phyloP scores from a whole-genome alignment of 768 basidiomycete species.

The Suillus alpinus region DNA sequence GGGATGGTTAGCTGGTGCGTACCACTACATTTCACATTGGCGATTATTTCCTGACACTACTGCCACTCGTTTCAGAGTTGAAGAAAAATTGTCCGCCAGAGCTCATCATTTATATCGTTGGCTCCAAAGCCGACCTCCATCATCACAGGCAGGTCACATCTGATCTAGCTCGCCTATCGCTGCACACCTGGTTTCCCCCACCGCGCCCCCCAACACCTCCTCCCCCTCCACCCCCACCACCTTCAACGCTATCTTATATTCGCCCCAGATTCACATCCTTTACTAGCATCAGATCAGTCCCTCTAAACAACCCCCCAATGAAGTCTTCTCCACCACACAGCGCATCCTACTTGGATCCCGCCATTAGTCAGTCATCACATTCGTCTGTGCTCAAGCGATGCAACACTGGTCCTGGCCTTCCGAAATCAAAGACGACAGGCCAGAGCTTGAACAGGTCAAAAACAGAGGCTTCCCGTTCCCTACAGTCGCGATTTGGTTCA shows the following conservation, averaged over 20 bases:
- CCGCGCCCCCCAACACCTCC: slow-evolving; percentile 67
- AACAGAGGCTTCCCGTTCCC: slow-evolving; percentile 41
- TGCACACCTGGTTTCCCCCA: slow-evolving; percentile 88
- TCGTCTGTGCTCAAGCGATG: slow-evolving; percentile 52
- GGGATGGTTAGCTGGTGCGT: slow-evolving; percentile 85
- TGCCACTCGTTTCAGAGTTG: slow-evolving; percentile 53
- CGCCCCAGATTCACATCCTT: slow-evolving; percentile 35
- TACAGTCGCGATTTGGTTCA: slow-evolving; percentile 55
- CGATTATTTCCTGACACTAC: not conserved
- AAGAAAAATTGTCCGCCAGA: slow-evolving; percentile 89
- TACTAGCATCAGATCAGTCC: slow-evolving; percentile 61
- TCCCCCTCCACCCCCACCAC: slow-evolving; percentile 56
- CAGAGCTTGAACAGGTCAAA: slow-evolving; percentile 31
- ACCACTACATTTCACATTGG: not conserved
- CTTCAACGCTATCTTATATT: slow-evolving; percentile 36
- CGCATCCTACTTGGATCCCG: slow-evolving; percentile 63
- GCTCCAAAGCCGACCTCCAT: slow-evolving; percentile 84
- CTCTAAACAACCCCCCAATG: slow-evolving; percentile 41
- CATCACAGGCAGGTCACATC: slow-evolving; percentile 72
- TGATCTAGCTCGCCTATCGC: slow-evolving; percentile 77
- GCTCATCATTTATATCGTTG: slow-evolving; percentile 92
- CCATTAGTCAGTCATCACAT: slow-evolving; percentile 37
- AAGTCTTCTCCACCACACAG: slow-evolving; percentile 53
- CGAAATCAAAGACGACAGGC: slow-evolving; percentile 49
- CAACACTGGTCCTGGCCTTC: slow-evolving; percentile 45